Evolutionary conservation across 257 asterid species (phyloP).

Genomic region (Petunia axillaris): DNA sequence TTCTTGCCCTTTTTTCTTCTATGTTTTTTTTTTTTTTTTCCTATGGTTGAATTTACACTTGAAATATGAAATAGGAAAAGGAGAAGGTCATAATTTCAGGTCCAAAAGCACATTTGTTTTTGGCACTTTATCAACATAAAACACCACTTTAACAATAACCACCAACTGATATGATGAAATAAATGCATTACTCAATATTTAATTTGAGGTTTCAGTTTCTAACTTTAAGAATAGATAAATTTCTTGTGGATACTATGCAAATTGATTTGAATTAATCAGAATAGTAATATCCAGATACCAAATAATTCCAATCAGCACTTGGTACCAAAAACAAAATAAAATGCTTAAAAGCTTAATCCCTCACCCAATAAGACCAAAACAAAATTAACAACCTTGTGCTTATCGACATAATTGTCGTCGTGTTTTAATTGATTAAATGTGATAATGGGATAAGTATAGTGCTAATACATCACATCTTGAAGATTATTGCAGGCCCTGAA

Average conservation of each 20-base stretch:
- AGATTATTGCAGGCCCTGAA: neutral
- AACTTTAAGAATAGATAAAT: too few species aligned
- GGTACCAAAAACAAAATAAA: too few species aligned
- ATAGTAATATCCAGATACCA: too few species aligned
- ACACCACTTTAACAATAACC: neutral
- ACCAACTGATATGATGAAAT: neutral
- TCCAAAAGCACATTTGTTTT: neutral
- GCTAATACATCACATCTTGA: neutral
- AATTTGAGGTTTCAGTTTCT: too few species aligned
- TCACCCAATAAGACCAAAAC: neutral
- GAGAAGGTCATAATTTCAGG: neutral
- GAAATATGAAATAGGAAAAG: neutral
- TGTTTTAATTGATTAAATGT: conserved; percentile 25
- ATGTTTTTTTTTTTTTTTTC: neutral
- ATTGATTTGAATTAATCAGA: too few species aligned
- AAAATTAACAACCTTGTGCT: conserved; percentile 35
- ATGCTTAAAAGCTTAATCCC: too few species aligned
- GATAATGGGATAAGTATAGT: conserved; percentile 29
- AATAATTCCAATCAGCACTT: too few species aligned
- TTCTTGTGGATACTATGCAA: too few species aligned
- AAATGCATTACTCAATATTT: too few species aligned
- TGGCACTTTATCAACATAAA: neutral
- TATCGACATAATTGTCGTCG: conserved; percentile 38
- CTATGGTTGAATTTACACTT: neutral
- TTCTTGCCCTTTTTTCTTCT: neutral